Evolutionary conservation across 352 stramenopile species (phyloP).

Genomic region (Phytophthora aleatoria): DNA sequence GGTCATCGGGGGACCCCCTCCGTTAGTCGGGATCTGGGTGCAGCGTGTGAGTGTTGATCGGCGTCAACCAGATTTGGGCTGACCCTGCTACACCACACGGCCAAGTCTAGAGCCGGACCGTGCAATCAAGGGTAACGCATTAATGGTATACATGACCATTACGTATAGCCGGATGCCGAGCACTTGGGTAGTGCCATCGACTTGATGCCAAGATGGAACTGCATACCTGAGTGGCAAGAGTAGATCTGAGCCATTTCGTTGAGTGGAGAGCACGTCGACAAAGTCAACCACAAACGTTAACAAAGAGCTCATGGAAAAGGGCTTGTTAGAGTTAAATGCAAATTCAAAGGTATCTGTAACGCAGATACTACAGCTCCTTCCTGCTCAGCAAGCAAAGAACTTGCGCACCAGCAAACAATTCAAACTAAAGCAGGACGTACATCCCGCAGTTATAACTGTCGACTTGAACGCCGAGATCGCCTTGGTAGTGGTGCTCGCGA

Average conservation of each 20-base stretch:
- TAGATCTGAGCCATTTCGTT: neutral
- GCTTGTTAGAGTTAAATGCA: neutral
- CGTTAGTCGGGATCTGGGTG: too few relatives aligned
- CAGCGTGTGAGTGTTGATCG: too few relatives aligned
- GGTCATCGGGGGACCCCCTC: too few relatives aligned
- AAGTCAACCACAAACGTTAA: neutral
- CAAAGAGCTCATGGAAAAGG: neutral
- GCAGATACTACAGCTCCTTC: neutral
- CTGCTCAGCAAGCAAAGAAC: neutral
- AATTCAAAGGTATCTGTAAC: neutral
- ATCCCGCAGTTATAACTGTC: slow-evolving; percentile 3
- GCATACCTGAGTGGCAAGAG: neutral
- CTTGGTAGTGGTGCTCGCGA: neutral
- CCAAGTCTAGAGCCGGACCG: too few relatives aligned
- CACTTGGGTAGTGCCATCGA: too few relatives aligned
- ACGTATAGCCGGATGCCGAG: too few relatives aligned
- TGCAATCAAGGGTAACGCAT: too few relatives aligned
- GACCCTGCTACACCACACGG: too few relatives aligned
- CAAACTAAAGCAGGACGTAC: neutral
- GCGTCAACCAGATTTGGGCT: too few relatives aligned
- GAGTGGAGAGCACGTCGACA: neutral
- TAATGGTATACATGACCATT: too few relatives aligned
- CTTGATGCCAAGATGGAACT: neutral
- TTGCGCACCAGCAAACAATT: neutral
- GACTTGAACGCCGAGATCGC: slow-evolving; percentile 1